Evolutionary conservation across 371 early-diverging fungal species (phyloP).

Genomic region (Rhizopus sp.): DNA sequence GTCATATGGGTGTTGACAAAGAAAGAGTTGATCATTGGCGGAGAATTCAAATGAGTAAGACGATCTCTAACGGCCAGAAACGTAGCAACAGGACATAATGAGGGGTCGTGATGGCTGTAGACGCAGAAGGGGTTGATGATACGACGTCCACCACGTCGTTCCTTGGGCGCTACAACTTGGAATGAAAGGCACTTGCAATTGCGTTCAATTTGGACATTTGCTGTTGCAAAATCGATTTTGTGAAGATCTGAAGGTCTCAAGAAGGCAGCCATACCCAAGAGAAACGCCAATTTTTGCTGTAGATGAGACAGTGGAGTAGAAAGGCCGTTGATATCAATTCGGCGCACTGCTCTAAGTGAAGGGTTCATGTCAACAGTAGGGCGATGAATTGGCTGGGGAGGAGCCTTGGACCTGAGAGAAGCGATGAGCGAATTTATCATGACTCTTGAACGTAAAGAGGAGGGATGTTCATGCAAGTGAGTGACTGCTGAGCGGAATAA

Average conservation of each 20-base stretch:
- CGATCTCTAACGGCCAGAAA: conserved; percentile 6
- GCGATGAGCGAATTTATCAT: background rate
- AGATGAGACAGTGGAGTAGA: background rate
- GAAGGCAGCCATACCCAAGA: conserved; percentile 10
- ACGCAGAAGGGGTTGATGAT: conserved; percentile 9
- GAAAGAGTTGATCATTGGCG: background rate
- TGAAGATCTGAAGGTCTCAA: conserved; percentile 1
- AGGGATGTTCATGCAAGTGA: conserved; percentile 3
- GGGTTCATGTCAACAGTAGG: conserved; percentile 7
- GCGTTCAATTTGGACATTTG: background rate
- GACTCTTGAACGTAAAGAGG: background rate
- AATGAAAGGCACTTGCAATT: conserved; percentile 1
- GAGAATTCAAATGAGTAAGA: background rate
- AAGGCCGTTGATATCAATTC: background rate
- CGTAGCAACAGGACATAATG: background rate
- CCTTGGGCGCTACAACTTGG: background rate
- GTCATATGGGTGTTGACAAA: conserved; percentile 3
- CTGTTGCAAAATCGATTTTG: background rate
- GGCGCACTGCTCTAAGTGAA: background rate
- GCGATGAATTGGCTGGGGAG: conserved; percentile 5
- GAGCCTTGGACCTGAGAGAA: background rate
- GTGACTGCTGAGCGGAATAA: conserved; percentile 8
- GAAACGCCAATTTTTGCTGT: conserved; percentile 10
- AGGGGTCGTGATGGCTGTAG: background rate
- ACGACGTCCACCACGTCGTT: background rate